These are phyloP conservation scores for Letharia lupina DNA, from an alignment of 495 filamentous ascomycete species.

Conservation along the genomic window DNA sequence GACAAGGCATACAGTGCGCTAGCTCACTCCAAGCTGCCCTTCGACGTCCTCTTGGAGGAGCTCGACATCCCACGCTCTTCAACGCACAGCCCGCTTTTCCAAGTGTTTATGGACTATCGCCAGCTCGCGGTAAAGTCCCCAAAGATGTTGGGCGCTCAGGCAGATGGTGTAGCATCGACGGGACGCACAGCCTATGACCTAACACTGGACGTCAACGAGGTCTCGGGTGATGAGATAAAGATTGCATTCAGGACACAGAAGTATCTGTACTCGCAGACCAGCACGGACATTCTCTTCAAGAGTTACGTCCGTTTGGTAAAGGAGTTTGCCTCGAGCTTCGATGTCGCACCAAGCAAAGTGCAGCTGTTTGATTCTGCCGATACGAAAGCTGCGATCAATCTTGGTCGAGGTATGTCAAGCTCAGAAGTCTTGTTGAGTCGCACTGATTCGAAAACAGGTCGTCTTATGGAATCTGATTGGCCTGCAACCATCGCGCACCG, in stretches of 20 bases:
- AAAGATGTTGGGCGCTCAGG: neutral
- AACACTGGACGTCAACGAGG: constrained; percentile 9
- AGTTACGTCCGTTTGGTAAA: constrained; percentile 16
- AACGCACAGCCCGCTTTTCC: constrained; percentile 33
- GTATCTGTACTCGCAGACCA: constrained; percentile 4
- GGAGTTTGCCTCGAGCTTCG: neutral
- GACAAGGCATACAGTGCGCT: constrained; percentile 27
- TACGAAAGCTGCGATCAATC: neutral
- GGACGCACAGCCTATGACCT: constrained; percentile 24
- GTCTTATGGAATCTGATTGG: constrained; percentile 17
- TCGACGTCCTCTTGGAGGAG: constrained; percentile 37
- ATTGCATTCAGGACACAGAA: constrained; percentile 9
- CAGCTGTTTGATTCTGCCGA: neutral
- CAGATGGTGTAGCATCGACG: constrained; percentile 4
- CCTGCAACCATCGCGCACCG: constrained; percentile 17
- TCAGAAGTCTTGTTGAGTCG: neutral
- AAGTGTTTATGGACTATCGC: constrained; percentile 38
- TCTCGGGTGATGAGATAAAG: neutral
- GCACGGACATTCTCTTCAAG: constrained; percentile 4
- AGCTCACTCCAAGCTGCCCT: constrained; percentile 34
- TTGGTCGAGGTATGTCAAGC: neutral
- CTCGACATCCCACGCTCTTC: constrained; percentile 31
- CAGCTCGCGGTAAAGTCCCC: constrained; percentile 4
- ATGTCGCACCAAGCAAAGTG: neutral
- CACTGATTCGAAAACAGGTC: constrained; percentile 17